These are phyloP conservation scores for Phytophthora nicotianae DNA, from an alignment of 352 stramenopile genomes.

Conservation along the genomic window DNA sequence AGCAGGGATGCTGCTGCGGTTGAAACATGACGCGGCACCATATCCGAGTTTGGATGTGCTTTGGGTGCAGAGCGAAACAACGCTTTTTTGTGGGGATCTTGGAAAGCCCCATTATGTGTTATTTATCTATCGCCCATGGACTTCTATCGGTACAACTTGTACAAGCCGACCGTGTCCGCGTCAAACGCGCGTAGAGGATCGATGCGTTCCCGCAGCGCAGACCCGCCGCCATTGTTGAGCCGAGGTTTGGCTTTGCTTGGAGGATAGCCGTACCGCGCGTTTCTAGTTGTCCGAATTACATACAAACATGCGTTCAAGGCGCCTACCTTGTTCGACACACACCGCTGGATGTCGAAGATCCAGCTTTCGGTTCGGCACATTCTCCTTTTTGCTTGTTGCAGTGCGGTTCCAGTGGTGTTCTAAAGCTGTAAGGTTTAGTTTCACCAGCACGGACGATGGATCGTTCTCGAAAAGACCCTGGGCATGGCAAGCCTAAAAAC, in stretches of 20 bases:
- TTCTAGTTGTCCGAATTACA: constrained; percentile 40
- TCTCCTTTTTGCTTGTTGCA: constrained; percentile 31
- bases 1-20: not conserved
- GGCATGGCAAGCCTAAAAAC: constrained; percentile 35
- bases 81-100: too few relatives aligned
- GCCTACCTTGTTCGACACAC: constrained; percentile 17
- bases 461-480: constrained; percentile 36
- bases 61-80: too few relatives aligned
- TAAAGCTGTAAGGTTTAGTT: not conserved
- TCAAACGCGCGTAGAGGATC: constrained; percentile 24
- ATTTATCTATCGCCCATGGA: too few relatives aligned
- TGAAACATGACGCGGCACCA: too few relatives aligned
- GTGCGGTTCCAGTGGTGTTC: constrained; percentile 6
- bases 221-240: constrained; percentile 8
- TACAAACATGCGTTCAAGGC: constrained; percentile 27
- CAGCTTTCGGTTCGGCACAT: constrained; percentile 2
- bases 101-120: too few relatives aligned
- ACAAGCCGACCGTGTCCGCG: constrained; percentile 16
- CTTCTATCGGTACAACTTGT: too few relatives aligned
- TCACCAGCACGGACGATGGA: constrained; percentile 27
- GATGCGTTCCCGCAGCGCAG: constrained; percentile 5
- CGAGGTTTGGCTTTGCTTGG: constrained; percentile 7
- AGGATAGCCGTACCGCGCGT: constrained; percentile 35
- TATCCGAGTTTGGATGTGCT: too few relatives aligned
- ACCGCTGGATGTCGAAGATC: constrained; percentile 10